Evolutionary conservation across 2,329 filamentous ascomycete genomes (phyloP).

Genomic region (Fusarium azukiicola): DNA sequence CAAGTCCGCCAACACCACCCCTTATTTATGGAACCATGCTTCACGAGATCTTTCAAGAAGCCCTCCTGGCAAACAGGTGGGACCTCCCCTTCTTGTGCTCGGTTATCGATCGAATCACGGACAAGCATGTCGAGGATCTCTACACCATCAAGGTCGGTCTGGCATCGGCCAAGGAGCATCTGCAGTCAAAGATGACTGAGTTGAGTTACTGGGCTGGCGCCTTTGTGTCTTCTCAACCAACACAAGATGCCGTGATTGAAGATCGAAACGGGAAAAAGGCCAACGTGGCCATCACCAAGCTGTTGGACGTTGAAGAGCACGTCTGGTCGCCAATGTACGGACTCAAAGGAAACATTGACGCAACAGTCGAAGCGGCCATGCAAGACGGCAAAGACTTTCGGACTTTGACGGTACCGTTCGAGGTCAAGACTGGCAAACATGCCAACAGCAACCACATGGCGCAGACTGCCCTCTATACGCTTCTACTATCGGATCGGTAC

Average conservation of each 20-base stretch:
- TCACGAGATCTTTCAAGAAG: slow-evolving; percentile 97
- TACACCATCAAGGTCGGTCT: slow-evolving; percentile 91
- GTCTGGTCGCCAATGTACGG: slow-evolving; percentile 99
- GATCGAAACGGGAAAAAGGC: slow-evolving; percentile 89
- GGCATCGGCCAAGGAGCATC: slow-evolving; percentile 87
- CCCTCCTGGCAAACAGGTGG: slow-evolving; percentile 91
- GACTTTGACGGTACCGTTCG: slow-evolving; percentile 93
- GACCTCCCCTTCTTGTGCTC: slow-evolving; percentile 82
- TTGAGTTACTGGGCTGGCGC: slow-evolving; percentile 90
- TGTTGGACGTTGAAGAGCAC: slow-evolving; percentile 98
- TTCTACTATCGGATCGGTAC: slow-evolving; percentile 96
- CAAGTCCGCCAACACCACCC: slow-evolving; percentile 88
- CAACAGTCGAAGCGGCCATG: slow-evolving; percentile 94
- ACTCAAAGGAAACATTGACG: slow-evolving; percentile 98
- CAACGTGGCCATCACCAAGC: slow-evolving; percentile 93
- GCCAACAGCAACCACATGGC: slow-evolving; percentile 91
- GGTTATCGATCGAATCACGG: slow-evolving; percentile 85
- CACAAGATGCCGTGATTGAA: slow-evolving; percentile 86
- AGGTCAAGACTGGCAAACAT: slow-evolving; percentile 96
- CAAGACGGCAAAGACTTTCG: slow-evolving; percentile 83
- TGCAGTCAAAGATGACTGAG: slow-evolving; percentile 91
- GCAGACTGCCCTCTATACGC: slow-evolving; percentile 96
- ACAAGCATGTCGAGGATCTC: slow-evolving; percentile 91
- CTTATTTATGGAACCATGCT: slow-evolving; percentile 96
- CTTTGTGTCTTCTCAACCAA: slow-evolving; percentile 88